Percentiles rank a stretch among this genome's conserved stretches.
Evolutionary conservation across 495 filamentous ascomycete species (phyloP).

Genomic region (Astrothelium subdiscretum): DNA sequence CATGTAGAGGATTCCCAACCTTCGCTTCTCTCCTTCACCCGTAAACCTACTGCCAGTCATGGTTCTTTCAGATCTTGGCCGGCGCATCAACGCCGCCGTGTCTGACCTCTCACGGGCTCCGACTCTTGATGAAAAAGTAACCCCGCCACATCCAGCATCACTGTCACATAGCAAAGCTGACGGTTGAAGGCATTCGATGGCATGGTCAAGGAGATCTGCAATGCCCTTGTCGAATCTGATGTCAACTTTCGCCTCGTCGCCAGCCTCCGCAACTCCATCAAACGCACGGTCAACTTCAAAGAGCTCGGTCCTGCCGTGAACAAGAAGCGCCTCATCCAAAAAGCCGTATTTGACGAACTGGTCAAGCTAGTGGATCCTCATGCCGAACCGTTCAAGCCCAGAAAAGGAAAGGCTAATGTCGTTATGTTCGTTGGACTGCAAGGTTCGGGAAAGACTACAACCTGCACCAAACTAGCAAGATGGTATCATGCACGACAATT

Average conservation of each 20-base stretch:
- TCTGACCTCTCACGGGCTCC: slow-evolving; percentile 82
- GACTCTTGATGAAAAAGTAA: slow-evolving; percentile 91
- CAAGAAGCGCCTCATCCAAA: slow-evolving; percentile 97
- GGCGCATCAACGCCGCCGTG: slow-evolving; percentile 95
- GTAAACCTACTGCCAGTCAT: slow-evolving; percentile 39
- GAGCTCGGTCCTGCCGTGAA: slow-evolving; percentile 79
- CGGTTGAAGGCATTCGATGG: slow-evolving; percentile 72
- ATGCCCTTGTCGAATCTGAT: slow-evolving; percentile 88
- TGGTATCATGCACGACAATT: slow-evolving; percentile 93
- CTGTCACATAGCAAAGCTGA: background rate
- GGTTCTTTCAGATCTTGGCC: slow-evolving; percentile 97
- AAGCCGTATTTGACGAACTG: slow-evolving; percentile 94
- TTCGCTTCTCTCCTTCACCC: background rate
- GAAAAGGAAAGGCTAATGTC: slow-evolving; percentile 89
- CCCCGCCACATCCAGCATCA: background rate
- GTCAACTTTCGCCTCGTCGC: slow-evolving; percentile 93
- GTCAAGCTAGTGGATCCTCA: slow-evolving; percentile 93
- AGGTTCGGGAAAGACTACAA: slow-evolving; percentile 94
- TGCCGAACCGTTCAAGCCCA: slow-evolving; percentile 89
- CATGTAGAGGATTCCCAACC: too few species aligned
- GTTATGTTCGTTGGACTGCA: slow-evolving; percentile 99
- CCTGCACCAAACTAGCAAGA: slow-evolving; percentile 91
- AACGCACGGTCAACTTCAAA: slow-evolving; percentile 80
- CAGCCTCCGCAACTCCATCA: slow-evolving; percentile 86
- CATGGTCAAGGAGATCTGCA: slow-evolving; percentile 96